Base-by-base conservation (phyloP, 108 stramenopile genomes). In the Discostella pseudostelligera region DNA sequence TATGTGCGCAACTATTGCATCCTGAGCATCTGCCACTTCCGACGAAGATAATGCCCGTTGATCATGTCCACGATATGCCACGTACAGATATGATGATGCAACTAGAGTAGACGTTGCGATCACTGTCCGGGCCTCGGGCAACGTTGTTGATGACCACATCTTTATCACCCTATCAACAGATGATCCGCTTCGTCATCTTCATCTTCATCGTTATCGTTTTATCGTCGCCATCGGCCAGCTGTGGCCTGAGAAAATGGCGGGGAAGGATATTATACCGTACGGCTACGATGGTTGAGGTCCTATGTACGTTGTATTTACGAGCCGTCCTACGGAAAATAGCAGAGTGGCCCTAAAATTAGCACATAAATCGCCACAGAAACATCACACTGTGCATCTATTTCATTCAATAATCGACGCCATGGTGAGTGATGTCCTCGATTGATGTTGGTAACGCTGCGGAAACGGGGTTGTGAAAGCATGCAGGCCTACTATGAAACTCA, bases 51-150 rank as follows among this genome's bases (percentile, higher is more conserved):
- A 55, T 17, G 42, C 63, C 17, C 71, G 71, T 29, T 37, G 19
- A 65, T 72, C 71, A 64, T 72, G 63, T 5, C 13, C 19, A 26
- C 63, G 40, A 59, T 64, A 72, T 13, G 56, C 35, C 36, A 21
- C 56, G 25, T 64, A 64, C 21, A 22, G 54, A 43, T 58, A 53
- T 13, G 57, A 47, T 11, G 57, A 59, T 16, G 48, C 45, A 16
- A 48, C 36, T 17, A 47, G 37, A 22, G 51, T 8, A 19, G 55
- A 37, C 7, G 32, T 32, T 36, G 32, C 55, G 35, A 56, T 16
- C 35, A 36, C 55, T 35, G 9, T 35, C 35, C 55, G 55, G 19
- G 35, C 55, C 0, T 39, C 16, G n/a, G 35, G 19, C 14, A 5
- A 56, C 19, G 14, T 54, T 35, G 13, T 11, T 28, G 53, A 54